Base-by-base conservation (phyloP, 164 flowering plant genomes). In the Paratinospora sagittata region DNA sequence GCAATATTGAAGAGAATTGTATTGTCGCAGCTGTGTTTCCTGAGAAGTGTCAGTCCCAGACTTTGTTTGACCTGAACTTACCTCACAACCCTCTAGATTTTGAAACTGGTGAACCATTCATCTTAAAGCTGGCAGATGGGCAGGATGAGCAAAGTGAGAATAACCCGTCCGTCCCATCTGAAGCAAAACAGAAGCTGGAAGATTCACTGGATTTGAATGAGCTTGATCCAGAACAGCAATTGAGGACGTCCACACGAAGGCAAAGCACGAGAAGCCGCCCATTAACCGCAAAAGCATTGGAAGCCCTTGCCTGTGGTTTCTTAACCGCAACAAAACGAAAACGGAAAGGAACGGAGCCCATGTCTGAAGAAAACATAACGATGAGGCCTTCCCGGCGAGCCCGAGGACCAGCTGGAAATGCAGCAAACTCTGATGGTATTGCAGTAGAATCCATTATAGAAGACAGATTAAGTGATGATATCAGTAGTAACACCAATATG, bases 201-300 rank as follows among this genome's bases (percentile, higher is more conserved):
- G 71, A 66, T 77, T 37, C 62, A 7, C 68, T 33, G 45, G 33
- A 57, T n/a, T 23, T 61, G 67, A 65, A 43, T 57, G 72, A 14
- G 30, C 66, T 33, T 73, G 68, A 45, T 66, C 39, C 76, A 10
- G 83, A 80, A 55, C 82, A 79, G 72, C 82, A 74, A 33, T 70
- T 78, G 43, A 63, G 3, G 37, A 27, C 26, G 61, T 78, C 73
- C 26, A 33, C 70, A 8, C 72, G 87, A 71, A 83, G 96, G 81
- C 89, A 83, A 47, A 84, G 97, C 77, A 91, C 87, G 24, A 84
- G 97, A 72, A 87, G 70, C 74, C 76, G 95, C 33, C 90, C 93
- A 26, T 73, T 80, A 72, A 87, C 91, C 2, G 72, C 81, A 7
- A 83, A 70, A 76, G 93, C 85, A 36, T 75, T 91, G 78, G 97